Conservation (phyloP, 2,329 filamentous ascomycete genomes). For the Macrophomina phaseolina region DNA sequence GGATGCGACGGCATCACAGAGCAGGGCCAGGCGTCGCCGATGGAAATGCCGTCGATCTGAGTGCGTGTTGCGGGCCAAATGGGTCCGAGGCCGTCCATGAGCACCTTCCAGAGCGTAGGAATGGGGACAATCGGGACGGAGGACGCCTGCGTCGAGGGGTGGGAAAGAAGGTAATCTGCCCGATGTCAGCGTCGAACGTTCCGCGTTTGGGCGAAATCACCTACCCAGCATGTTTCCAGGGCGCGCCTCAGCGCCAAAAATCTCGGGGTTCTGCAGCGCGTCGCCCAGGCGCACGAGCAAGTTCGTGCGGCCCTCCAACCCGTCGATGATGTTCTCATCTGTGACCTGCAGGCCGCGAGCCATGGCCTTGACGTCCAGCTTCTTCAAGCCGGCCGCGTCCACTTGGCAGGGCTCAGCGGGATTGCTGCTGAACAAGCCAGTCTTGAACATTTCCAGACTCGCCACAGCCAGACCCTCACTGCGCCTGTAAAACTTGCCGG, state of each 20-base stretch:
- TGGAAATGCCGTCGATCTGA: constrained; percentile 80
- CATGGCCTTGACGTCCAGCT: constrained; percentile 74
- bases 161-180: constrained; percentile 87
- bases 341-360: constrained; percentile 84
- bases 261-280: constrained; percentile 78
- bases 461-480: constrained; percentile 87
- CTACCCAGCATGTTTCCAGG: constrained; percentile 94
- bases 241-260: constrained; percentile 82
- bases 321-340: constrained; percentile 79
- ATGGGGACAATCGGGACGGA: constrained; percentile 86
- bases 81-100: constrained; percentile 83
- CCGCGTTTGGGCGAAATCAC: constrained; percentile 34
- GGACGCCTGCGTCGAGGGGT: constrained; percentile 86
- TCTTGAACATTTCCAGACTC: constrained; percentile 90
- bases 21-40: constrained; percentile 96
- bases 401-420: constrained; percentile 84
- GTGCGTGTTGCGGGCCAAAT: constrained; percentile 93
- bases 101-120: constrained; percentile 85
- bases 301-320: constrained; percentile 81
- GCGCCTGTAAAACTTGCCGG: constrained; percentile 78
- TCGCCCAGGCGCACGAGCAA: constrained; percentile 76
- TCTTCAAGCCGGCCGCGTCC: constrained; percentile 79
- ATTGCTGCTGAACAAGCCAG: constrained; percentile 85
- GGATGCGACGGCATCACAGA: constrained; percentile 78
- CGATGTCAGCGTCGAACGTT: constrained; percentile 29